Percentiles rank a stretch among this genome's conserved stretches.
Conservation (phyloP, 768 basidiomycete species). For the Naganishia friedmannii region DNA sequence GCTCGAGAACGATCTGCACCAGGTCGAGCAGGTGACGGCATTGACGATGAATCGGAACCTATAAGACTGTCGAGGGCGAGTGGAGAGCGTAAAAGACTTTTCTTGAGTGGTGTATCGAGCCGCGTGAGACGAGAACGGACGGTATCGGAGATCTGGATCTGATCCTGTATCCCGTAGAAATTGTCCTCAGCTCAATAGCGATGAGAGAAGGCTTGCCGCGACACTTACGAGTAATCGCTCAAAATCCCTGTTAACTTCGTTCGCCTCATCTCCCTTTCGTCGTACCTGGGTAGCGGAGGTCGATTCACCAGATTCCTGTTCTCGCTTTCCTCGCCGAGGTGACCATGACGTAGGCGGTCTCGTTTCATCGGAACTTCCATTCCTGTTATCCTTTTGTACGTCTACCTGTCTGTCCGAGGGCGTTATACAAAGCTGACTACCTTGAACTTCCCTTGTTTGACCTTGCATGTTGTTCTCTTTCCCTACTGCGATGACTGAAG, state of each 20-base stretch:
- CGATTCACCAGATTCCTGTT: background rate
- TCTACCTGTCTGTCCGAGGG: background rate
- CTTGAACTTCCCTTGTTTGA: background rate
- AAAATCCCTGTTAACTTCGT: conserved; percentile 67
- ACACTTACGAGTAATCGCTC: conserved; percentile 71
- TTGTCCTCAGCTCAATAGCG: background rate
- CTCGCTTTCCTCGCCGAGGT: conserved; percentile 11
- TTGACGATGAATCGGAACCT: conserved; percentile 57
- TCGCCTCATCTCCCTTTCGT: background rate
- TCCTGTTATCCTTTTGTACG: background rate
- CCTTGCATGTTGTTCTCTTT: conserved; percentile 1
- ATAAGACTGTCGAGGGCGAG: conserved; percentile 36
- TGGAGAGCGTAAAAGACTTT: conserved; percentile 85
- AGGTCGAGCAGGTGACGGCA: conserved; percentile 39
- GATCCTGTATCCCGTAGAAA: conserved; percentile 35
- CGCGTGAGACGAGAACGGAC: conserved; percentile 50
- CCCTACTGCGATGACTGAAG: background rate
- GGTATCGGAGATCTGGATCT: conserved; percentile 44
- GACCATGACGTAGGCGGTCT: background rate
- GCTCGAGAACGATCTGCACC: conserved; percentile 7
- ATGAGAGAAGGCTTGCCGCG: background rate
- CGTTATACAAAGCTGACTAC: background rate
- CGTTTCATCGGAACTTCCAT: background rate
- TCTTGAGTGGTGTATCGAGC: conserved; percentile 82
- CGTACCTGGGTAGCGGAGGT: background rate